Evolutionary conservation across 768 basidiomycete genomes (phyloP), one percentile per base, ranked within the genome.

Genomic region (Phlebiopsis gigantea): DNA sequence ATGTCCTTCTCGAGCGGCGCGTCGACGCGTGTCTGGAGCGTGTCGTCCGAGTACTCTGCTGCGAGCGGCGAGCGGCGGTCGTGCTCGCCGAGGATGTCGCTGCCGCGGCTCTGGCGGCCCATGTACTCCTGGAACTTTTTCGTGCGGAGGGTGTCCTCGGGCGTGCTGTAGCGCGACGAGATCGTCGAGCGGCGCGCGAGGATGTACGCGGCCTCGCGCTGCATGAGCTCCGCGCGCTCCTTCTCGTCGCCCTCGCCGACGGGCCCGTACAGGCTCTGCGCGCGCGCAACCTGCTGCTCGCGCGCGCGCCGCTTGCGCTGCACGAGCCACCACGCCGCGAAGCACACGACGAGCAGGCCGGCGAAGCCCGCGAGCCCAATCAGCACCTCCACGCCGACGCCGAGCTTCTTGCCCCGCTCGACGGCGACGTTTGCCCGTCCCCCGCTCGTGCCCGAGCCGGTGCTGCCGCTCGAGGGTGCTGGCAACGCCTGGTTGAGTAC

Each of bases 321-420:
- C 10, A 46, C 21, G 53, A 79, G 69, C 76, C 79, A 87, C 31
- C 87, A 71, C 42, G 79, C 14, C 0, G 69, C 75, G 61, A 89
- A 89, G 24, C 88, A 68, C 4, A 65, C 61, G 12, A 77, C 62
- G 53, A 82, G 85, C 1, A 85, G 65, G 12, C 62, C 81, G 53
- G 89, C 77, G 70, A 89, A 83, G 0, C 79, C 74, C 0, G 79
- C 57, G 9, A 90, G 72, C 2, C 77, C 80, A 30, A 89, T 72
- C 22, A 90, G 74, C 4, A 88, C 79, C 50, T 82, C 77, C 52
- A 89, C 67, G 4, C 87, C 89, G 4, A 88, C 75, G 1, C 77
- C 79, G 4, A 84, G 62, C 58, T 74, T 75, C 52, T 75, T 71
- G 21, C 71, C 72, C 4, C 59, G 65, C 2, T 57, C 60, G n/a